Conservation (phyloP, 2,329 filamentous ascomycete genomes). For the Aspergillus sp. region DNA sequence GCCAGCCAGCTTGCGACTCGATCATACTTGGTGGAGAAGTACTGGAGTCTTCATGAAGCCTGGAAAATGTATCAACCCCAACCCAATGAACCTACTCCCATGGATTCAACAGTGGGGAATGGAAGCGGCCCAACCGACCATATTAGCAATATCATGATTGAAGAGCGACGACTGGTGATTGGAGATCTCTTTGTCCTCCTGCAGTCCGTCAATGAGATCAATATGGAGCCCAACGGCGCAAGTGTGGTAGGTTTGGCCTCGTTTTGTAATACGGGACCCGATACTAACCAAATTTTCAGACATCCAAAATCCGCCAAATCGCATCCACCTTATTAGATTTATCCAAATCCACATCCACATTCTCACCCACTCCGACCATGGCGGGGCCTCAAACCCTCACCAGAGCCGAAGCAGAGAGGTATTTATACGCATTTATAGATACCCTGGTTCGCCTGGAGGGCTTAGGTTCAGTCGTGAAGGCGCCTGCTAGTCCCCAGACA, state of each 20-base stretch:
- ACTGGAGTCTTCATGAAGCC: conserved; percentile 72
- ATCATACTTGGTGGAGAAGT: conserved; percentile 83
- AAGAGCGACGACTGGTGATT: conserved; percentile 78
- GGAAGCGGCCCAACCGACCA: conserved; percentile 36
- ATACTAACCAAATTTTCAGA: conserved; percentile 43
- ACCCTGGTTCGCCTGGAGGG: conserved; percentile 74
- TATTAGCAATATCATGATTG: conserved; percentile 65
- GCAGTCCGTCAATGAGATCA: conserved; percentile 75
- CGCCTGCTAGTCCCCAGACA: conserved; percentile 28
- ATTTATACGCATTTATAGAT: conserved; percentile 70
- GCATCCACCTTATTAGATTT: conserved; percentile 74
- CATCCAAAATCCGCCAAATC: conserved; percentile 81
- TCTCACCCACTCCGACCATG: conserved; percentile 18
- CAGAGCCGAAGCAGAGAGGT: conserved; percentile 63
- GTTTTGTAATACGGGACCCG: background rate
- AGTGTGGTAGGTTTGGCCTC: conserved; percentile 57
- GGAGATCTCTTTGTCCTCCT: conserved; percentile 75
- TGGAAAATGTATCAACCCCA: conserved; percentile 41
- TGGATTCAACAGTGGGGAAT: conserved; percentile 19
- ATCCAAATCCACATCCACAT: conserved; percentile 37
- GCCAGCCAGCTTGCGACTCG: conserved; percentile 77
- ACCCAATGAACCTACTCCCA: conserved; percentile 14
- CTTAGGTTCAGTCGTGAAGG: conserved; percentile 39
- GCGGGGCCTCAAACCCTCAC: conserved; percentile 31
- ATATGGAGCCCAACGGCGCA: conserved; percentile 72